A percentile compares a stretch with the other conserved stretches of the same genome.
phyloP scores from a whole-genome alignment of 495 filamentous ascomycete genomes.

The Neurospora cerealis region DNA sequence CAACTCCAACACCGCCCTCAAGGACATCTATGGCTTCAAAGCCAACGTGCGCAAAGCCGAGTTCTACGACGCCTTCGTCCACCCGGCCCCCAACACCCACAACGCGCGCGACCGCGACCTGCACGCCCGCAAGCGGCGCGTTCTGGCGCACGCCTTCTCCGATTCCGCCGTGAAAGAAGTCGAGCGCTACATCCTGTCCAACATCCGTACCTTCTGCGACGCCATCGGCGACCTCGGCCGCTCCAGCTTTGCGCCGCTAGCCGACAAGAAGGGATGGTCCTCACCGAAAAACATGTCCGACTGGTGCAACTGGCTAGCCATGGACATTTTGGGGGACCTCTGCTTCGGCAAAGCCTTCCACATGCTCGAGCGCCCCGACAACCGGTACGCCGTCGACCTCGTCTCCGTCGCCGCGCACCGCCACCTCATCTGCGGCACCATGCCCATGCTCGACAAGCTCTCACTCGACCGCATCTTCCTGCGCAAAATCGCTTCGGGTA shows the following conservation, averaged over 20 bases:
- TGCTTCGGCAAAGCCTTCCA: constrained; percentile 62
- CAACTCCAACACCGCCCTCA: constrained; percentile 46
- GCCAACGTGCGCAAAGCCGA: constrained; percentile 53
- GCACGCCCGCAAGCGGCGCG: constrained; percentile 55
- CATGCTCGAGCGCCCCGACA: constrained; percentile 53
- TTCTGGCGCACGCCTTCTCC: constrained; percentile 54
- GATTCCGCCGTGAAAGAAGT: constrained; percentile 45
- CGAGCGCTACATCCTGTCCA: constrained; percentile 48
- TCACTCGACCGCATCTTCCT: constrained; percentile 50
- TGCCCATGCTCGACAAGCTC: constrained; percentile 44
- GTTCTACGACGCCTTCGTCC: constrained; percentile 56
- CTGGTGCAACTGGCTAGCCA: constrained; percentile 57
- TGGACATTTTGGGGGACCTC: constrained; percentile 65
- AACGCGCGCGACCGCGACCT: constrained; percentile 46
- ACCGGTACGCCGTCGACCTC: constrained; percentile 48
- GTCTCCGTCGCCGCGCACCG: constrained; percentile 46
- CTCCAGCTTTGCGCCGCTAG: constrained; percentile 1
- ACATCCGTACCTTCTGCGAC: constrained; percentile 41
- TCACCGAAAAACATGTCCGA: constrained; percentile 45
- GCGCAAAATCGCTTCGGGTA: constrained; percentile 41
- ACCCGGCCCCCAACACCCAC: constrained; percentile 49
- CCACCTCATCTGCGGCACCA: constrained; percentile 47
- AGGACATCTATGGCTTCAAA: constrained; percentile 50
- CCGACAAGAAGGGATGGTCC: constrained; percentile 34
- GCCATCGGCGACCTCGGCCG: constrained; percentile 33